These are phyloP conservation scores for Aspergillus transmontanensis DNA, from an alignment of 2,329 filamentous ascomycete genomes.

Conservation along the genomic window DNA sequence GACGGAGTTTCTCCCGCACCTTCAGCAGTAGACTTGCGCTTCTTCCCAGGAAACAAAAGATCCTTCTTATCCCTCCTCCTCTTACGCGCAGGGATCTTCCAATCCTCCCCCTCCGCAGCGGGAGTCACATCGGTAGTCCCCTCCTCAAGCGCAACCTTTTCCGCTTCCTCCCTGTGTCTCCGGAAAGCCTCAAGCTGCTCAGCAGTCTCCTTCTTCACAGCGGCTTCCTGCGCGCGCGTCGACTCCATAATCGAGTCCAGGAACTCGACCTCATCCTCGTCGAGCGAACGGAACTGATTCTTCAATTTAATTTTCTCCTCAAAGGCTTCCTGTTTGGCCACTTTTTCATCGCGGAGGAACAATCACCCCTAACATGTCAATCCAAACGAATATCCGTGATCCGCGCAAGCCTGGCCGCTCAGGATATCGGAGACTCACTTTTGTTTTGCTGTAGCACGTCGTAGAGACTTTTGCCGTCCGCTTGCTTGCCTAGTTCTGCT, in stretches of 20 bases:
- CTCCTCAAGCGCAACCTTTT: slow-evolving; percentile 50
- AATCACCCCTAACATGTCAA: slow-evolving; percentile 46
- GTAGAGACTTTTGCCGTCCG: slow-evolving; percentile 52
- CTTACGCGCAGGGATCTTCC: slow-evolving; percentile 54
- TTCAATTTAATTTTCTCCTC: slow-evolving; percentile 54
- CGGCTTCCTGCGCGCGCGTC: slow-evolving; percentile 58
- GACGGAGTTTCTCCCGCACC: slow-evolving; percentile 13
- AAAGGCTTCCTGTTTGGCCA: slow-evolving; percentile 56
- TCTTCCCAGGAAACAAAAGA: slow-evolving; percentile 42
- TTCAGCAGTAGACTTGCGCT: slow-evolving; percentile 42
- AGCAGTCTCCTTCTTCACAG: slow-evolving; percentile 59
- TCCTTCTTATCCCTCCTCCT: slow-evolving; percentile 54
- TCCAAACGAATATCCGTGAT: slow-evolving; percentile 15
- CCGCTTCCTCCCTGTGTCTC: slow-evolving; percentile 60
- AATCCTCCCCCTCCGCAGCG: slow-evolving; percentile 47
- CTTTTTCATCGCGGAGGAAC: slow-evolving; percentile 24
- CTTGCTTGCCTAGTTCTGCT: slow-evolving; percentile 55
- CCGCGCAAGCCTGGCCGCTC: background rate
- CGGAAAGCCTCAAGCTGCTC: slow-evolving; percentile 63
- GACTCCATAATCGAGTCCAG: slow-evolving; percentile 60
- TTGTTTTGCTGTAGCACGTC: slow-evolving; percentile 54
- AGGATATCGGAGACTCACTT: slow-evolving; percentile 41
- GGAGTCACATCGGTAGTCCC: slow-evolving; percentile 35
- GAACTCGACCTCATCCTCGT: slow-evolving; percentile 56
- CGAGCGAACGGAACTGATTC: slow-evolving; percentile 55